Conservation (phyloP, 202 grass and related monocot species). For the Hordeum pubiflorum region DNA sequence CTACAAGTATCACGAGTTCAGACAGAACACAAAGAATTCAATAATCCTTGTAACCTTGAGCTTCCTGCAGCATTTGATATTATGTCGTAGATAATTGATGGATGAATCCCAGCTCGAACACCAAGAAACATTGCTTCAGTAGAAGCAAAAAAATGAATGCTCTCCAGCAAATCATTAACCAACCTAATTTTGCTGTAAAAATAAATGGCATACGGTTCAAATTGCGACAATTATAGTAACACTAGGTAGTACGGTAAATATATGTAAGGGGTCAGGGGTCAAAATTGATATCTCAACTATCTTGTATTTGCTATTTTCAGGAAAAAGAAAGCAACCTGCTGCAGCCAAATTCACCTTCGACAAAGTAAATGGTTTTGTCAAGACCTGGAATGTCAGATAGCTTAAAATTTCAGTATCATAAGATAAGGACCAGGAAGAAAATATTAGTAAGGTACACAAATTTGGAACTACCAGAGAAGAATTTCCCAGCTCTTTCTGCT, state of each 20-base stretch:
- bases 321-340: conserved; percentile 34
- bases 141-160: conserved; percentile 84
- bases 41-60: conserved; percentile 51
- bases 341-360: conserved; percentile 56
- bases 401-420: conserved; percentile 17
- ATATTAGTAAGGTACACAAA: not conserved
- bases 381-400: conserved; percentile 47
- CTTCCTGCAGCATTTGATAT: conserved; percentile 95
- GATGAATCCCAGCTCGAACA: conserved; percentile 87
- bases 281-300: not conserved
- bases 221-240: conserved; percentile 6
- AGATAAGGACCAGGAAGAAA: not conserved
- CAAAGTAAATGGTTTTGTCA: conserved; percentile 47
- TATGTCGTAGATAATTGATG: conserved; percentile 92
- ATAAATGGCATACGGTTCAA: not conserved
- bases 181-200: conserved; percentile 68
- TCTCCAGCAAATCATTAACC: conserved; percentile 79
- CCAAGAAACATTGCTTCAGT: conserved; percentile 95
- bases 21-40: conserved; percentile 2
- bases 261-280: not conserved
- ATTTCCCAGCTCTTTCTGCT: conserved; percentile 35
- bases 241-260: not conserved
- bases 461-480: conserved; percentile 56
- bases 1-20: not conserved
- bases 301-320: conserved; percentile 2